phyloP scores from a whole-genome alignment of 2,329 filamentous ascomycete species.

The Fusarium bactridioides region DNA sequence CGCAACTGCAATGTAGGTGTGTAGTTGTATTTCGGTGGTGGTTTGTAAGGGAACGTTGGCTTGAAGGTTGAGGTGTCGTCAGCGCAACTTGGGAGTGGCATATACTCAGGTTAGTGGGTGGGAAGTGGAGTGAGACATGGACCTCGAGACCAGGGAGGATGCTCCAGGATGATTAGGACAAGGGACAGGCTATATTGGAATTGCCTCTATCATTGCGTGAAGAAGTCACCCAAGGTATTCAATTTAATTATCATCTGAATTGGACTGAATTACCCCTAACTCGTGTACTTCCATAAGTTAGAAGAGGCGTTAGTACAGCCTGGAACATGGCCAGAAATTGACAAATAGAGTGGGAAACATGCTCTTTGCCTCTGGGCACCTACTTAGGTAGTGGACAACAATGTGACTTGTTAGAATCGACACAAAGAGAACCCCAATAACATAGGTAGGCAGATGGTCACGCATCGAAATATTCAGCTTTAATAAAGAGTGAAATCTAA shows the following conservation, averaged over 20 bases:
- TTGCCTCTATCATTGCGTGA: neutral
- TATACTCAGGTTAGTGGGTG: conserved; percentile 19
- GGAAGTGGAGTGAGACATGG: conserved; percentile 8
- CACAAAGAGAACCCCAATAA: neutral
- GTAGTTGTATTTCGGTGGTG: neutral
- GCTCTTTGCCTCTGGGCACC: neutral
- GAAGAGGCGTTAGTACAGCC: neutral
- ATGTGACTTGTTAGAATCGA: neutral
- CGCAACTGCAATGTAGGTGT: neutral
- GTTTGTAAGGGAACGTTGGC: conserved; percentile 12
- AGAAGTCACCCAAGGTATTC: neutral
- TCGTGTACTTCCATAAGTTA: neutral
- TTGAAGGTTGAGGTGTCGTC: conserved; percentile 31
- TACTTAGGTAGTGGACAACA: neutral
- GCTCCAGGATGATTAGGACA: neutral
- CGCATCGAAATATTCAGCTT: neutral
- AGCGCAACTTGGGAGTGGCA: conserved; percentile 19
- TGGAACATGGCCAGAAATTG: neutral
- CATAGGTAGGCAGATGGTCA: neutral
- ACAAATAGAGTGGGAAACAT: neutral
- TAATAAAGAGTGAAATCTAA: neutral
- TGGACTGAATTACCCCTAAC: neutral
- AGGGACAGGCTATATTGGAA: neutral
- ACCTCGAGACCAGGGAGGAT: neutral
- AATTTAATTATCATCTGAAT: neutral